Evolutionary conservation across 2,329 filamentous ascomycete species (phyloP).

Genomic region (Paramyrothecium sp.): DNA sequence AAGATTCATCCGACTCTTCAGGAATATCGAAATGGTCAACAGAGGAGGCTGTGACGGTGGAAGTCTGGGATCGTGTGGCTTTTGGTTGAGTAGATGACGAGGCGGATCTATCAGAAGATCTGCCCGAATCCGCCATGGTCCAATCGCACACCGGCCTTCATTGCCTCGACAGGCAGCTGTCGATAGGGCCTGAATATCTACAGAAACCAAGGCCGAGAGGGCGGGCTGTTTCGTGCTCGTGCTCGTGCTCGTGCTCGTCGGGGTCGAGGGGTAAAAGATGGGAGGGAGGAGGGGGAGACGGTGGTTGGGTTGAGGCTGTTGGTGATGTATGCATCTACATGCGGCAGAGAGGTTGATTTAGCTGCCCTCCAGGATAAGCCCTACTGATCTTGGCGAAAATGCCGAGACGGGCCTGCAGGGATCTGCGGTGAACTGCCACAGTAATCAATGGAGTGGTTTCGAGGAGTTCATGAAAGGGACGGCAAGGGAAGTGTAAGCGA

Average conservation of each 20-base stretch:
- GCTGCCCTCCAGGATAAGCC: not conserved
- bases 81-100: constrained; percentile 31
- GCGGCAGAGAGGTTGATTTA: not conserved
- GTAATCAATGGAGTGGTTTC: not conserved
- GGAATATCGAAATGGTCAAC: constrained; percentile 25
- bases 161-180: constrained; percentile 17
- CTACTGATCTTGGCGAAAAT: not conserved
- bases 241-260: not conserved
- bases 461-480: not conserved
- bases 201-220: constrained; percentile 7
- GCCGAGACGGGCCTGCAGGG: not conserved
- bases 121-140: constrained; percentile 43
- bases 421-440: not conserved
- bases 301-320: not conserved
- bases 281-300: not conserved
- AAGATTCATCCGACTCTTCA: constrained; percentile 33
- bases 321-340: not conserved
- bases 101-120: constrained; percentile 26
- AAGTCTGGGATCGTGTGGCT: constrained; percentile 54
- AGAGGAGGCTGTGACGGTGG: constrained; percentile 30
- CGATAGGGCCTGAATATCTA: not conserved
- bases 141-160: constrained; percentile 23
- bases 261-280: not conserved
- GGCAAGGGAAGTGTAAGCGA: not conserved
- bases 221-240: constrained; percentile 4